These are phyloP conservation scores for Agarophyton chilense DNA, from an alignment of 23 red algal species.

Conservation along the genomic window DNA sequence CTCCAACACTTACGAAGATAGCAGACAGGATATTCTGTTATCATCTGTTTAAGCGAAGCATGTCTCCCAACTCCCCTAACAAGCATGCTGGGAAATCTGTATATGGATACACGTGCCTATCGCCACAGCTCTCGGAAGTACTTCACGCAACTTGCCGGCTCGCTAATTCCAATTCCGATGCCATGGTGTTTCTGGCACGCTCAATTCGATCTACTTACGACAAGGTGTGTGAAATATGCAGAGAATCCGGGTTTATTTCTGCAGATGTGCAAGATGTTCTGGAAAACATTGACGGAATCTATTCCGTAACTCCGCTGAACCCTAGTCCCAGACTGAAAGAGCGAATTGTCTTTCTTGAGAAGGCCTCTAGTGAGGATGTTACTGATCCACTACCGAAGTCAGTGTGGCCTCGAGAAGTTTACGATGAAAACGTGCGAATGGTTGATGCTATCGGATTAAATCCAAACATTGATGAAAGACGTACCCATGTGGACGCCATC, in stretches of 20 bases:
- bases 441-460: background rate
- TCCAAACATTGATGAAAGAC: background rate
- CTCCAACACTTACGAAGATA: background rate
- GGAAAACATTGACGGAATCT: background rate
- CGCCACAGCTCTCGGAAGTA: background rate
- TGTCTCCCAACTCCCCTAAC: background rate
- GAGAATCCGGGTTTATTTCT: background rate
- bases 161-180: background rate
- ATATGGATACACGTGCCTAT: background rate
- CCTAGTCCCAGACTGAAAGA: background rate
- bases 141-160: background rate
- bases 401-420: background rate
- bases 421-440: background rate
- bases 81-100: background rate
- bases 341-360: background rate
- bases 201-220: background rate
- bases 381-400: background rate
- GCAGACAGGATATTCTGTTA: no score
- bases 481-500: background rate
- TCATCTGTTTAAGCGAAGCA: background rate
- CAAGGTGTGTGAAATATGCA: background rate
- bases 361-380: background rate
- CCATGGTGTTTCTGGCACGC: background rate
- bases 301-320: background rate
- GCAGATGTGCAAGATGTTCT: slow-evolving; percentile 20